Conservation (phyloP, 495 filamentous ascomycete species). For the Hypomontagnella monticulosa region DNA sequence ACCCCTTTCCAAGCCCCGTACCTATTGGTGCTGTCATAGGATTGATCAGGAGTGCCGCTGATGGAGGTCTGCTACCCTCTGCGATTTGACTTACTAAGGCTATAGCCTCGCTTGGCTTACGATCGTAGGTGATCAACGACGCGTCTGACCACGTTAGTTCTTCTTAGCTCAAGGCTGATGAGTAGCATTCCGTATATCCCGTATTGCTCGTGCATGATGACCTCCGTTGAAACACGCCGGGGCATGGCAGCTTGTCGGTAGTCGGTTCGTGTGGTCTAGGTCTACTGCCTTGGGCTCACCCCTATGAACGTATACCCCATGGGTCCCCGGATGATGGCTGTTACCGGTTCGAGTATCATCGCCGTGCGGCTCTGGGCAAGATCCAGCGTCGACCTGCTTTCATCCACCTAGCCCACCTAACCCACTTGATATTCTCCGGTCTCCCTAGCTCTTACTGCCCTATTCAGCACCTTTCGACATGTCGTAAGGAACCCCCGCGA, state of each 20-base stretch:
- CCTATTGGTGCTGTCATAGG: background rate
- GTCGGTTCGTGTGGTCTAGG: background rate
- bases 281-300: background rate
- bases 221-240: background rate
- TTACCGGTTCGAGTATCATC: background rate
- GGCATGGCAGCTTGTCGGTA: background rate
- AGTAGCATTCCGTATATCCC: background rate
- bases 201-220: too few species aligned
- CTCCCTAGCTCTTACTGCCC: conserved; percentile 7
- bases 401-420: background rate
- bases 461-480: background rate
- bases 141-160: background rate
- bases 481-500: background rate
- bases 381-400: background rate
- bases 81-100: background rate
- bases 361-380: conserved; percentile 3
- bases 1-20: too few species aligned
- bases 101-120: background rate
- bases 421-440: background rate
- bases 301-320: background rate
- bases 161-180: background rate
- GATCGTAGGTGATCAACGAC: background rate
- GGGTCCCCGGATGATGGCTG: background rate
- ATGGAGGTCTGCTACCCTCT: background rate
- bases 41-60: background rate